phyloP scores from a whole-genome alignment of 1,284 basidiomycete genomes.

The Boletus mariae region DNA sequence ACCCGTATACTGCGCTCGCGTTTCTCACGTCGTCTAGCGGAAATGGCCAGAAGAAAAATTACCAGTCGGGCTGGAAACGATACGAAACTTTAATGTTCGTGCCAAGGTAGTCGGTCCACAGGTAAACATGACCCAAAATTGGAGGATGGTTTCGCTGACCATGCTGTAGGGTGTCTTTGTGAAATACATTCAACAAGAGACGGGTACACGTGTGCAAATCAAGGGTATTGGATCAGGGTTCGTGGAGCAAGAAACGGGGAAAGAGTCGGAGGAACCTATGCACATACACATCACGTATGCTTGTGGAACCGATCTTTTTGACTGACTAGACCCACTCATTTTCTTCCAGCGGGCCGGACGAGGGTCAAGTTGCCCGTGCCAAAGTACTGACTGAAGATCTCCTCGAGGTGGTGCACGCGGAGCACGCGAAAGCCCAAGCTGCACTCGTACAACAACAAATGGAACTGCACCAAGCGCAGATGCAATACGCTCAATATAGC shows the following conservation, averaged over 20 bases:
- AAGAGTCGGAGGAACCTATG: slow-evolving; percentile 89
- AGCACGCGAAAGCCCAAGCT: slow-evolving; percentile 77
- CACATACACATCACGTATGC: slow-evolving; percentile 90
- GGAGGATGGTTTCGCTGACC: background rate
- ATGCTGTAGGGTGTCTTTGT: slow-evolving; percentile 84
- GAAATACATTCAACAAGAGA: slow-evolving; percentile 97
- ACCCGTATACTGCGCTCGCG: background rate
- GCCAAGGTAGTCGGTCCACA: slow-evolving; percentile 96
- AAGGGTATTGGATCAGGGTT: slow-evolving; percentile 96
- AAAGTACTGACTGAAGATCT: slow-evolving; percentile 89
- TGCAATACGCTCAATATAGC: slow-evolving; percentile 72
- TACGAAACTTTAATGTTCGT: slow-evolving; percentile 96
- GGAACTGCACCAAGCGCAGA: slow-evolving; percentile 78
- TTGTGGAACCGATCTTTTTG: slow-evolving; percentile 8
- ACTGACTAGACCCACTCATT: slow-evolving; percentile 3
- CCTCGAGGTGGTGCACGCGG: slow-evolving; percentile 77
- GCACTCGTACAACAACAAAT: slow-evolving; percentile 69
- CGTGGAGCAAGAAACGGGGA: slow-evolving; percentile 89
- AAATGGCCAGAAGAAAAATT: slow-evolving; percentile 98
- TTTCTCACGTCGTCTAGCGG: slow-evolving; percentile 42
- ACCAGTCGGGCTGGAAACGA: slow-evolving; percentile 80
- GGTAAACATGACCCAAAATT: slow-evolving; percentile 42
- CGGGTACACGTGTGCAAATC: slow-evolving; percentile 95
- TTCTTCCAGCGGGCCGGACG: slow-evolving; percentile 74
- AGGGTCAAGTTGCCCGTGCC: slow-evolving; percentile 81